Conservation (phyloP, 352 stramenopile genomes). For the Pythium periplocum region DNA sequence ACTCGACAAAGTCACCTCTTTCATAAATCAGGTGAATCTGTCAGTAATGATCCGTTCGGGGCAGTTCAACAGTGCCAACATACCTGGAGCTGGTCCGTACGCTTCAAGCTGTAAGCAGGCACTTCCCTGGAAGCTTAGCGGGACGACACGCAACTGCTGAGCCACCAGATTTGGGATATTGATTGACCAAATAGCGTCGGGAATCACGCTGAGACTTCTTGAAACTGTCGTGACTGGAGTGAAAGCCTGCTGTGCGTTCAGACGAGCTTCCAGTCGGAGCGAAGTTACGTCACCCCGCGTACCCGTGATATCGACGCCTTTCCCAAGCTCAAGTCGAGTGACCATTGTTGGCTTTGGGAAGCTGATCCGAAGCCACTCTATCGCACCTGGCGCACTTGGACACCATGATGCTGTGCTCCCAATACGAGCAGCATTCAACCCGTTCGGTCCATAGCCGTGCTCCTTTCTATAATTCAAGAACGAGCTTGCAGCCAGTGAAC, state of each 20-base stretch:
- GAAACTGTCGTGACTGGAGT: too few species aligned
- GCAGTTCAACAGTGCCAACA: too few species aligned
- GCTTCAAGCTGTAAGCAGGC: slow-evolving; percentile 42
- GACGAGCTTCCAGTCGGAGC: slow-evolving; percentile 13
- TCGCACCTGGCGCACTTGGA: slow-evolving; percentile 9
- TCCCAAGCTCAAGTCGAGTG: slow-evolving; percentile 21
- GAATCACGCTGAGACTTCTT: too few species aligned
- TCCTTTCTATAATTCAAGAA: slow-evolving; percentile 28
- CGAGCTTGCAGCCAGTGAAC: slow-evolving; percentile 13
- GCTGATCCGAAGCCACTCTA: slow-evolving; percentile 39
- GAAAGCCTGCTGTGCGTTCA: neutral
- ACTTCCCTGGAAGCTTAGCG: slow-evolving; percentile 25
- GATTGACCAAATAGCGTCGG: neutral
- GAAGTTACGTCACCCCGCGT: slow-evolving; percentile 1
- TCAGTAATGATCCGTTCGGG: too few species aligned
- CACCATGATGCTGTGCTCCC: slow-evolving; percentile 33
- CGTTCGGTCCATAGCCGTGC: slow-evolving; percentile 41
- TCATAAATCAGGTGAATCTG: too few species aligned
- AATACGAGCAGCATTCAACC: slow-evolving; percentile 25
- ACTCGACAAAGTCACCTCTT: too few species aligned
- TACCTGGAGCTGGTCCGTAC: slow-evolving; percentile 37
- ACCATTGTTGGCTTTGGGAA: slow-evolving; percentile 41
- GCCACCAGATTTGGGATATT: slow-evolving; percentile 27
- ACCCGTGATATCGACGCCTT: slow-evolving; percentile 18
- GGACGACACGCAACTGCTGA: slow-evolving; percentile 35